Evolutionary conservation across 2,329 filamentous ascomycete genomes (phyloP).

Genomic region (Chaetomiaceae sp.): DNA sequence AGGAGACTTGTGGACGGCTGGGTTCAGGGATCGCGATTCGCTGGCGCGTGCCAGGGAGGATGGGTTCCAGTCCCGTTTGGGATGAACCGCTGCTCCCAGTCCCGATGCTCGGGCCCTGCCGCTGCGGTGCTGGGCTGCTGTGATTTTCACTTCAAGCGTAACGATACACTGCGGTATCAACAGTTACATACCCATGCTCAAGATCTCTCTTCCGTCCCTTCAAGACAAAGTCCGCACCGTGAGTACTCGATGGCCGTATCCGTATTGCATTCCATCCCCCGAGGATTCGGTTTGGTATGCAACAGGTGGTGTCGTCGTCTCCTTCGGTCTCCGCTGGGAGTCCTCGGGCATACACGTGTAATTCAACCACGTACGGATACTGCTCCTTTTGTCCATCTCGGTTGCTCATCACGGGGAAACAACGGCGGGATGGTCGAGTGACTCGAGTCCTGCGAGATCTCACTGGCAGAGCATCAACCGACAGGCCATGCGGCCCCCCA

Average conservation of each 20-base stretch:
- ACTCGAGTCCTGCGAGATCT: background rate
- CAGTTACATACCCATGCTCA: no score
- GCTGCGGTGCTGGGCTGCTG: background rate
- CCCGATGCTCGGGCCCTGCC: constrained; percentile 9
- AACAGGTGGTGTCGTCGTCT: no score
- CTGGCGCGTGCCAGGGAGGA: constrained; percentile 7
- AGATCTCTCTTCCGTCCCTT: no score
- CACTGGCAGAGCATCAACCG: background rate
- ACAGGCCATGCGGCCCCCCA: background rate
- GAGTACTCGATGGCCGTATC: no score
- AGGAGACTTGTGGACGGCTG: constrained; percentile 22
- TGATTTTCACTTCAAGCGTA: background rate
- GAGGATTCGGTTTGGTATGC: no score
- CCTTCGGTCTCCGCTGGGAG: no score
- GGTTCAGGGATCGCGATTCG: constrained; percentile 22
- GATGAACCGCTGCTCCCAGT: constrained; percentile 6
- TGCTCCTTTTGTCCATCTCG: no score
- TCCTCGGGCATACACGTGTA: no score
- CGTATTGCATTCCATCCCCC: no score
- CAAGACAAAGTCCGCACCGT: no score
- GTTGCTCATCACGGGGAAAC: no score
- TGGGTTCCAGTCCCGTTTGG: constrained; percentile 13
- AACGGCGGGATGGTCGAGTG: background rate
- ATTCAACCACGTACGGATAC: no score
- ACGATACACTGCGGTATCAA: background rate